A percentile compares a stretch with the other conserved stretches of the same genome.
Evolutionary conservation across 805 yeast genomes (phyloP).

Genomic region (Kuraishia hungarica): DNA sequence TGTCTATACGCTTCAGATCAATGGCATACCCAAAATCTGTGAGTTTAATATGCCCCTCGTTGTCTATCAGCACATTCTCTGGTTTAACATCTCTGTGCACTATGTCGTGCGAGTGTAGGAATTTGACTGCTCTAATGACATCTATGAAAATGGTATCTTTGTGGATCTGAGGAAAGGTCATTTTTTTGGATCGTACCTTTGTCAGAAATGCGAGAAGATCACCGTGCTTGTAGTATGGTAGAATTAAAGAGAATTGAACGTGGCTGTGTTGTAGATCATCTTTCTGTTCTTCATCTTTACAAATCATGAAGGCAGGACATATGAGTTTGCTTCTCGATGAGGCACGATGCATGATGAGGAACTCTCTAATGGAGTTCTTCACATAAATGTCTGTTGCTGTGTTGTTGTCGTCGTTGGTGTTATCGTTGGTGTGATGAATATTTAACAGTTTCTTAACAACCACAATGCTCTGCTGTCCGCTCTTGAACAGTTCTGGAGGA

Average conservation of each 20-base stretch:
- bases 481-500: background rate
- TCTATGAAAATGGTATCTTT: conserved; percentile 41
- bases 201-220: conserved; percentile 38
- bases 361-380: conserved; percentile 19
- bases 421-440: too few species aligned
- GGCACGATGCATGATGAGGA: conserved; percentile 11
- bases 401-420: background rate
- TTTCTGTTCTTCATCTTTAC: conserved; percentile 6
- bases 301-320: conserved; percentile 2
- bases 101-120: conserved; percentile 31
- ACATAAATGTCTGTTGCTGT: conserved; percentile 6
- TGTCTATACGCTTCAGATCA: conserved; percentile 18
- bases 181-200: conserved; percentile 25
- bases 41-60: conserved; percentile 33
- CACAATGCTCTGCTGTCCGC: conserved; percentile 1
- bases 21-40: conserved; percentile 46
- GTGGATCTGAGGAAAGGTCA: conserved; percentile 23
- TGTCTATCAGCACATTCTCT: conserved; percentile 41
- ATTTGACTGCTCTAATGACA: conserved; percentile 40
- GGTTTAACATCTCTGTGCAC: conserved; percentile 49
- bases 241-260: conserved; percentile 23
- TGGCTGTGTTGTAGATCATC: background rate
- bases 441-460: conserved; percentile 1
- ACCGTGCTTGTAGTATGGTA: conserved; percentile 36
- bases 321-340: conserved; percentile 4